Conservation (phyloP, 176 grass and related monocot genomes). For the Alopecurus myosuroides region DNA sequence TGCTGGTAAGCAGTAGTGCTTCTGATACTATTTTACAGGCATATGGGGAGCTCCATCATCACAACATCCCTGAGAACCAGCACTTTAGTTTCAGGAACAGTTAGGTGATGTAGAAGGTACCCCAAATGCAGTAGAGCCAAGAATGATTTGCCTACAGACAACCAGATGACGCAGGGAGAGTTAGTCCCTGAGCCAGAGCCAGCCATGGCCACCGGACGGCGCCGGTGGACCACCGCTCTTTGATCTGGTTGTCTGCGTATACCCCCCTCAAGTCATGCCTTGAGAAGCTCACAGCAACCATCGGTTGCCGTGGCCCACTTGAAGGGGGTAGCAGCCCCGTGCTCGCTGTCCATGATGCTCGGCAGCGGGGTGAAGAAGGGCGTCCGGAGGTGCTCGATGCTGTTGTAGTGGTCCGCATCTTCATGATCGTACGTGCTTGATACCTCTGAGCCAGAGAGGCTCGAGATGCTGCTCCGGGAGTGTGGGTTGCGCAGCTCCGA, state of each 20-base stretch:
- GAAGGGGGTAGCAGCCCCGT: conserved; percentile 21
- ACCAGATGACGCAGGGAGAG: conserved; percentile 10
- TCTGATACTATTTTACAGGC: conserved; percentile 33
- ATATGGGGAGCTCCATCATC: conserved; percentile 31
- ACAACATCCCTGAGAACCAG: conserved; percentile 30
- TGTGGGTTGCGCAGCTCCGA: background rate
- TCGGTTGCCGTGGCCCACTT: conserved; percentile 62
- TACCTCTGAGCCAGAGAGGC: conserved; percentile 64
- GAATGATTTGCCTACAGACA: conserved; percentile 98
- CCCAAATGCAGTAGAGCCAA: conserved; percentile 77
- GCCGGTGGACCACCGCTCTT: background rate
- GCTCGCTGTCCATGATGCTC: conserved; percentile 57
- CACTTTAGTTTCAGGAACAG: conserved; percentile 25
- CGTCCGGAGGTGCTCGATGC: conserved; percentile 48
- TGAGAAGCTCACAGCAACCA: conserved; percentile 75
- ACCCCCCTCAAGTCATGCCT: conserved; percentile 51
- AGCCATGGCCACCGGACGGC: conserved; percentile 4
- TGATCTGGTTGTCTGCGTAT: conserved; percentile 22
- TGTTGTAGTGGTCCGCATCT: conserved; percentile 28
- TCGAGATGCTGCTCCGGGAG: conserved; percentile 53
- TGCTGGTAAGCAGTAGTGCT: background rate
- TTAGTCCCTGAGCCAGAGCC: conserved; percentile 20
- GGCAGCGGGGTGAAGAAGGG: conserved; percentile 66
- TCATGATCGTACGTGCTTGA: conserved; percentile 54
- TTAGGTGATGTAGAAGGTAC: conserved; percentile 29